Conservation (phyloP, 1,139 yeast genomes). For the Geotrichum fermentans region DNA sequence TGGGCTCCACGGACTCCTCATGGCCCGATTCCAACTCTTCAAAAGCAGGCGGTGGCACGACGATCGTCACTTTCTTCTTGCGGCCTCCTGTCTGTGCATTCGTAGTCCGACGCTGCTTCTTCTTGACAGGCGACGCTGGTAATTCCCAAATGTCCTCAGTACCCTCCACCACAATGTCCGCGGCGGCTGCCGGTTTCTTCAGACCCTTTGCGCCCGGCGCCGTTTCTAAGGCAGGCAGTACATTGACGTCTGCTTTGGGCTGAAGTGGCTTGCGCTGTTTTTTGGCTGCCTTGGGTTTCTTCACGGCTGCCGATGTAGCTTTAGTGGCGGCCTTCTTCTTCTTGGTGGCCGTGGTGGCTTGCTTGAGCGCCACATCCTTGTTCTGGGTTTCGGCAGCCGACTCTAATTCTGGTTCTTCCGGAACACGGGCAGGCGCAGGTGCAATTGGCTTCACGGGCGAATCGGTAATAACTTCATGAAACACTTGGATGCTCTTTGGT, state of each 20-base stretch:
- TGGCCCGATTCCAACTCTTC: too few species aligned
- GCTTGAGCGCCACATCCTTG: not conserved
- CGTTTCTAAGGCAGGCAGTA: not conserved
- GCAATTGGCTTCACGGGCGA: too few species aligned
- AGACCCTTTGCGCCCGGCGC: not conserved
- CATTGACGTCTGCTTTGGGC: not conserved
- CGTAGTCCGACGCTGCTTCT: not conserved
- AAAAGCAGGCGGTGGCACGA: not conserved
- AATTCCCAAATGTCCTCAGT: not conserved
- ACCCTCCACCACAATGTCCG: not conserved
- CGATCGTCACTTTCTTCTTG: conserved; percentile 1
- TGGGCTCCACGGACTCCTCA: not conserved
- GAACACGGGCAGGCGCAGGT: too few species aligned
- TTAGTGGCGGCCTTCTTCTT: not conserved
- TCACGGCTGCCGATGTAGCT: not conserved
- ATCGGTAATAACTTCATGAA: not conserved
- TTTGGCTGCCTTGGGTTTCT: not conserved
- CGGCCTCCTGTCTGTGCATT: not conserved
- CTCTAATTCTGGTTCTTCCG: too few species aligned
- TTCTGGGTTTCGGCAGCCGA: too few species aligned
- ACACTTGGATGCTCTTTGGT: not conserved
- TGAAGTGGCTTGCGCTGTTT: not conserved
- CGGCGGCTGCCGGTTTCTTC: not conserved
- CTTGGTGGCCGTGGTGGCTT: not conserved
- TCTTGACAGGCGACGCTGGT: not conserved